Evolutionary conservation across 2,329 filamentous ascomycete genomes (phyloP), one percentile per base, ranked within the genome.

Genomic region (Aplosporella prunicola): DNA sequence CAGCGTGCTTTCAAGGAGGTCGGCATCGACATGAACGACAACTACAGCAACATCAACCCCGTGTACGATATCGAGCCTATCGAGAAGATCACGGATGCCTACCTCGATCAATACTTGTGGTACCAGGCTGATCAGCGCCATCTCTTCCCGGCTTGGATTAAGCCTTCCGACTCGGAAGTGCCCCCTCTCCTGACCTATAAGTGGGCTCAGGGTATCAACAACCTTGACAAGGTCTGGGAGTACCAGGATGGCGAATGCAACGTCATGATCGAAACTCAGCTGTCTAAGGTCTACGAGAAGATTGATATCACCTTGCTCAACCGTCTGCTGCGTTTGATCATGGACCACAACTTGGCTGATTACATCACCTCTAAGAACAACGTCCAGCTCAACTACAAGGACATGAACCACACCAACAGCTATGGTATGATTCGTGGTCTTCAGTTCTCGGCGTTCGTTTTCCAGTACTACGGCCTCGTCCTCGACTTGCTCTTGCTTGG

Each of bases 361-460:
- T 98, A 98, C 64, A 98, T 98, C 55, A 95, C 89, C 1, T 87
- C 89, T 24, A 98, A 98, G 75, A 98, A 98, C 70, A 98, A 98
- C 55, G 91, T 98, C 9, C 89, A 95, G 58, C 74, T 98, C 45
- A 95, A 93, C 45, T 98, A 98, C 71, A 98, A 98, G 68, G 91
- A 98, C 52, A 98, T 98, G 91, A 96, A 95, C 56, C 91, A 98
- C 55, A 91, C 93, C 56, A 98, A 98, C 64, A 93, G 86, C 56
- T 98, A 96, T 56, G 91, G 91, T 49, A 83, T 98, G 82, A 95
- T 98, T 52, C 86, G 91, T 52, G 91, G 93, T 49, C 72, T 98
- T 11, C 93, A 98, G 49, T 98, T 98, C 64, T 95, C 91, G 2
- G 91, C 86, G 0, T 98, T 98, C 45, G 91, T 98, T 15, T 98